A percentile compares a stretch with the other conserved stretches of the same genome.
Evolutionary conservation across 2,329 filamentous ascomycete species (phyloP).

Genomic region (Monosporascus cannonballus): DNA sequence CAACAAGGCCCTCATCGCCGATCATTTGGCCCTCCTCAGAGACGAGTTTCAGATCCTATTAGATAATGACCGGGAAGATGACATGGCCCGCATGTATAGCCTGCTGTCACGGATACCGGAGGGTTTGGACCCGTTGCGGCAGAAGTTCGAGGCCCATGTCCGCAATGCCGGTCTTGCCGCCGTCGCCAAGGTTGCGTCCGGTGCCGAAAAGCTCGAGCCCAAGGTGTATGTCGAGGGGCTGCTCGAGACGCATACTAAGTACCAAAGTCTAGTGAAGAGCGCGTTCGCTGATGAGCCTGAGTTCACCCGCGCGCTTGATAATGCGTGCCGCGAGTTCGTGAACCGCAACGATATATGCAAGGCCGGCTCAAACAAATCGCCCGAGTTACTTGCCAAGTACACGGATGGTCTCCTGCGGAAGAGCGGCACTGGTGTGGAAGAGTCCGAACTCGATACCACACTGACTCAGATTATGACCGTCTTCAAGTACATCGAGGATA

Average conservation of each 20-base stretch:
- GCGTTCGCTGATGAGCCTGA: conserved; percentile 95
- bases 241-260: conserved; percentile 89
- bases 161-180: conserved; percentile 82
- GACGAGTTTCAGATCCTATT: conserved; percentile 95
- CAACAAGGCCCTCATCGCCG: conserved; percentile 81
- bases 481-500: conserved; percentile 99
- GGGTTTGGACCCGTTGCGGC: conserved; percentile 80
- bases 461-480: conserved; percentile 96
- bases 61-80: conserved; percentile 90
- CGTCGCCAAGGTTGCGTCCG: conserved; percentile 83
- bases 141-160: conserved; percentile 87
- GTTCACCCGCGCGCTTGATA: conserved; percentile 92
- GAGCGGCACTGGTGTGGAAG: conserved; percentile 86
- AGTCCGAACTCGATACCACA: conserved; percentile 85
- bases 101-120: conserved; percentile 84
- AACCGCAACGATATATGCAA: conserved; percentile 97
- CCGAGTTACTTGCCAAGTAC: conserved; percentile 92
- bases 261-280: conserved; percentile 82
- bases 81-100: conserved; percentile 94
- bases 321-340: conserved; percentile 95
- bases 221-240: conserved; percentile 96
- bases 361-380: conserved; percentile 85
- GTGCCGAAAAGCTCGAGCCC: conserved; percentile 85
- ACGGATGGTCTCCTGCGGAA: conserved; percentile 89
- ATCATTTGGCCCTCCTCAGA: conserved; percentile 77